These are phyloP conservation scores for Orbilia javanica DNA, from an alignment of 2,329 filamentous ascomycete species.

Conservation along the genomic window DNA sequence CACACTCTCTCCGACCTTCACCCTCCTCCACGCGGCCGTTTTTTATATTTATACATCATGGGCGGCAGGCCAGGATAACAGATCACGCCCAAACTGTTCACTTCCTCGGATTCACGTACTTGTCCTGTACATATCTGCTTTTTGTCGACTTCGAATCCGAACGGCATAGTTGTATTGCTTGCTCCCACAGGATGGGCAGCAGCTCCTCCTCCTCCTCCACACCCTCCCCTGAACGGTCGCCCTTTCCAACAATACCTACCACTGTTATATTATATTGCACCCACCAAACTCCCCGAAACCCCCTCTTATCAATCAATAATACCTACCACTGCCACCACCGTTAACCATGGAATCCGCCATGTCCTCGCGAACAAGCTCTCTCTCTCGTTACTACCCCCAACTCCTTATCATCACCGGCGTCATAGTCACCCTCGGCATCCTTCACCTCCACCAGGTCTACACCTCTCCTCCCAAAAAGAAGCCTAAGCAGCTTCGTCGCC, in stretches of 20 bases:
- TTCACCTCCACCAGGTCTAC: conserved; percentile 61
- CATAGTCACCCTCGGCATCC: conserved; percentile 58
- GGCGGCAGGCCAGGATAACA: background rate
- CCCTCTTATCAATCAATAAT: too few species aligned
- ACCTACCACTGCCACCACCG: too few species aligned
- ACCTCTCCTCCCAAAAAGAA: conserved; percentile 53
- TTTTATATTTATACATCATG: background rate
- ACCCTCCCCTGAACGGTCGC: background rate
- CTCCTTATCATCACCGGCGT: conserved; percentile 59
- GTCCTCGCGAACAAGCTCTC: conserved; percentile 49
- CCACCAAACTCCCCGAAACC: background rate
- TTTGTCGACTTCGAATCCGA: background rate
- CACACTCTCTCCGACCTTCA: background rate
- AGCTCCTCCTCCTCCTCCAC: background rate
- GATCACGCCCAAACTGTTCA: background rate
- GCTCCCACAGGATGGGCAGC: conserved; percentile 4
- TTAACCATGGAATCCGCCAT: conserved; percentile 25
- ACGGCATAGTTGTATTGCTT: background rate
- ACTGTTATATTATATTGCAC: too few species aligned
- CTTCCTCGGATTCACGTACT: background rate
- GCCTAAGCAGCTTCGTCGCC: conserved; percentile 59
- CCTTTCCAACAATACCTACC: background rate
- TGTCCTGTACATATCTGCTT: background rate
- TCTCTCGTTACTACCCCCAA: conserved; percentile 59
- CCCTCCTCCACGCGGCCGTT: background rate